Evolutionary conservation across 139 green algal genomes (phyloP), one percentile per base, ranked within the genome.

Genomic region (Chloropicon primus): DNA sequence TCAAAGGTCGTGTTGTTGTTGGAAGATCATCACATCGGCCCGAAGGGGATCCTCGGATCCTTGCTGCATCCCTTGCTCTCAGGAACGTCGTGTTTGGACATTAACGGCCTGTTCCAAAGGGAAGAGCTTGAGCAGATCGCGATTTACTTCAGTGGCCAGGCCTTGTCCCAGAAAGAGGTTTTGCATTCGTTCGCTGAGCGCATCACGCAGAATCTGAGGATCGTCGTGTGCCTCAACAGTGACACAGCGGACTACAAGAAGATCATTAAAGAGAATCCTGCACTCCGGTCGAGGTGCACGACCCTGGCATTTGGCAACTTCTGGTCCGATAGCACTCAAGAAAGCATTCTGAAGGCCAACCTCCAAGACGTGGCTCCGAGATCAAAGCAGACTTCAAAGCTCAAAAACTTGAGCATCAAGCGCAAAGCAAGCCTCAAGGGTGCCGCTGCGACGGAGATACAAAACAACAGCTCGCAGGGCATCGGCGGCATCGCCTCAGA

Each of bases 201-300:
- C 25, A 77, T 93, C 2, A 73, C 71, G 2, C 74, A 71, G 77
- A 90, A 94, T 78, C 83, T 96, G 53, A 88, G 87, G 62, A 80
- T 96, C 21, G 86, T 85, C 21, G 80, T 96, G 22, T 90, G 77
- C 84, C 86, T 94, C 82, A 85, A 96, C 80, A 87, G 89, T 2
- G 28, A 81, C 82, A 85, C 78, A 76, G 22, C 82, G 24, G 82
- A 85, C n/a, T 86, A 83, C 75, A 73, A 74, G 71, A 17, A 21
- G 25, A 81, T 86, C 29, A 85, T 84, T 26, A 82, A 92, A 54
- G 83, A 82, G 28, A 93, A 94, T 78, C 90, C 89, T 10, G 90
- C 91, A 21, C 86, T 94, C 1, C 78, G 91, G 21, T 90, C 80
- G 2, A 77, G 83, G 76, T 93, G 86, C 75, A 83, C 75, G 41